Base-by-base conservation (phyloP, 2,329 filamentous ascomycete species). In the Fusarium sp. region DNA sequence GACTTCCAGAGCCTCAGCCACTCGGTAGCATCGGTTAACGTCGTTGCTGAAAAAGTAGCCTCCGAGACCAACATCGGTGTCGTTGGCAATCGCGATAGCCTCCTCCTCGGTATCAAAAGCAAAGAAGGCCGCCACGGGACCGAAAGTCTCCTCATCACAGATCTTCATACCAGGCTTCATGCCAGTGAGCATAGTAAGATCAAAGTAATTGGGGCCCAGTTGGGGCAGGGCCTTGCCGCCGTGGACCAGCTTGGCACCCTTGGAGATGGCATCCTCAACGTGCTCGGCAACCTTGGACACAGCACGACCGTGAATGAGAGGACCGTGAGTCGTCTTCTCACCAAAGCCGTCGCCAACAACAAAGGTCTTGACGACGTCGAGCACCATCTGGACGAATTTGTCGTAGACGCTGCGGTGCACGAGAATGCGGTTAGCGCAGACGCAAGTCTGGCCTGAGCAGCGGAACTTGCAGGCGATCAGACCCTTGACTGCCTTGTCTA, bases 361-460 rank as follows among this genome's bases (percentile, higher is more conserved):
- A 83, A 91, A 90, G 30, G 76, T 80, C 72, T 87, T 87, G 56
- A 91, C 88, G 68, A 89, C 88, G 66, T 86, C 86, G 10, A 87
- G 84, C 65, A 83, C 74, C 52, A 85, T 86, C 43, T 85, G 79
- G 22, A 86, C 84, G 76, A 91, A 91, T 40, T 84, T 82, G 68
- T 91, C 88, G 81, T 91, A 90, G 77, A 91, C 86, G 66, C 86
- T 88, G 32, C 84, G 84, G 74, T 92, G 90, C 6, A 91, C 85
- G 73, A 89, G 90, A 67, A 91, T 86, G 4, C 90, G 84, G 81
- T 91, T 91, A 37, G 89, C 88, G 72, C 88, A 90, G 37, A 94
- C 91, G 78, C 92, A 94, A 0, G 92, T 94, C 83, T 94, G 92
- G 35, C 92, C 92, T 2, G 90, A 92, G 75, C 88, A 90, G 63